Base-by-base conservation (phyloP, 345 rosid genomes). In the Microthlaspi erraticum region DNA sequence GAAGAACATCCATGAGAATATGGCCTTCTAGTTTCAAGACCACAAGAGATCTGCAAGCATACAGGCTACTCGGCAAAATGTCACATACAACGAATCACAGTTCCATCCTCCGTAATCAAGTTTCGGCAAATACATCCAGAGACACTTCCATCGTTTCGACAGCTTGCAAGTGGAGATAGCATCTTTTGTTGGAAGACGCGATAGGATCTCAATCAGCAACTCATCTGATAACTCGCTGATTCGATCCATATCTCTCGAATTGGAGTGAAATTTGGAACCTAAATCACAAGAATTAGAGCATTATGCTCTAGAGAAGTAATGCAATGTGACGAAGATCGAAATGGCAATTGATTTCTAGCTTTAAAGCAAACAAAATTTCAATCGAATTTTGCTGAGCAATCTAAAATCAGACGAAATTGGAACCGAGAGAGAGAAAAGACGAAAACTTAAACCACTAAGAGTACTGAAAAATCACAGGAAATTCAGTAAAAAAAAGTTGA, bases 381-480 rank as follows among this genome's bases (percentile, higher is more conserved):
- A 6, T 23, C 43, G 29, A 56, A 56, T 56, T 43, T 56, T 60
- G 51, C 51, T 51, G 53, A 61, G 66, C 66, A 60, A 60, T 41
- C 66, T 58, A 58, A 57, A 17, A 36, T 23, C 26, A 23, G 26
- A 23, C 26, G 26, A 2, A 23, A 23, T 23, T 38, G 43, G 5
- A 56, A 57, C 62, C 62, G 62, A 23, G 26, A 23, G 61, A 55
- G 46, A 38, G 31, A 43, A 71, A 61, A 71, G 61, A 54, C 5
- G 68, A 16, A 52, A 67, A 60, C 73, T 67, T 67, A 51, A 60
- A 60, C 37, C 20, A 26, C 67, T n/a, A 74, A 74, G 62, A 42
- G 61, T 66, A 49, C 5, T 18, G 19, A 10, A 33, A 42, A 31
- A 57, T 32, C 5, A 41, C 38, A 64, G 41, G n/a, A 19, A 52